A percentile compares a stretch with the other conserved stretches of the same genome.
phyloP scores from a whole-genome alignment of 306 rosid species.

The Quercus wislizeni region DNA sequence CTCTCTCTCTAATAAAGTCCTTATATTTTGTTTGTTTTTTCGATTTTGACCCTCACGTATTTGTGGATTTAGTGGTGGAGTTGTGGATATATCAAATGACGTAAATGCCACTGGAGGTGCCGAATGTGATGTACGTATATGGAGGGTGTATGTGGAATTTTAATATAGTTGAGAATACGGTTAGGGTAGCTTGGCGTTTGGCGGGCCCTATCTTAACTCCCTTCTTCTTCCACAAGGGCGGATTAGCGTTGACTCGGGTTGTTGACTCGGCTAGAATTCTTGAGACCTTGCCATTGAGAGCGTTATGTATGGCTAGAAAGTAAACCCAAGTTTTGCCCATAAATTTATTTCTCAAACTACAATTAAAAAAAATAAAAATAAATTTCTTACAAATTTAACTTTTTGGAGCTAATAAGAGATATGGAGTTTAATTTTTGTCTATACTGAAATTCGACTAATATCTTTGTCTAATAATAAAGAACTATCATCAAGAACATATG shows the following conservation, averaged over 20 bases:
- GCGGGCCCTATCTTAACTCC: neutral
- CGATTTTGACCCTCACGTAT: slow-evolving; percentile 18
- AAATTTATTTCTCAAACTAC: too few relatives aligned
- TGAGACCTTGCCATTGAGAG: too few relatives aligned
- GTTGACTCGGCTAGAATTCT: neutral
- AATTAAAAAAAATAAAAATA: too few relatives aligned
- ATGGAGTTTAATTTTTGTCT: accelerated
- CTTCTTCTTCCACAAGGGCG: neutral
- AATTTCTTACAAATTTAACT: too few relatives aligned
- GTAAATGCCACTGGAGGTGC: neutral
- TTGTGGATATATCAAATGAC: neutral
- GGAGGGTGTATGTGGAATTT: neutral
- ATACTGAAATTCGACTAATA: too few relatives aligned
- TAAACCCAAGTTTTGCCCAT: too few relatives aligned
- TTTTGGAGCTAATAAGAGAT: too few relatives aligned
- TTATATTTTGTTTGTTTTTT: neutral
- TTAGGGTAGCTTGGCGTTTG: too few relatives aligned
- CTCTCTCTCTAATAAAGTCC: neutral
- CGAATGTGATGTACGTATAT: neutral
- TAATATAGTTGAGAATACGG: too few relatives aligned
- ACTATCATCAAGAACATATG: accelerated
- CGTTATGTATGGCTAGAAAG: too few relatives aligned
- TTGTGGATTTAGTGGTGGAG: neutral
- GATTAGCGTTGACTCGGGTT: neutral
- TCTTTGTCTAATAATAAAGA: too few relatives aligned